phyloP scores from a whole-genome alignment of 1,284 basidiomycete genomes.

The Naganishia sp. region DNA sequence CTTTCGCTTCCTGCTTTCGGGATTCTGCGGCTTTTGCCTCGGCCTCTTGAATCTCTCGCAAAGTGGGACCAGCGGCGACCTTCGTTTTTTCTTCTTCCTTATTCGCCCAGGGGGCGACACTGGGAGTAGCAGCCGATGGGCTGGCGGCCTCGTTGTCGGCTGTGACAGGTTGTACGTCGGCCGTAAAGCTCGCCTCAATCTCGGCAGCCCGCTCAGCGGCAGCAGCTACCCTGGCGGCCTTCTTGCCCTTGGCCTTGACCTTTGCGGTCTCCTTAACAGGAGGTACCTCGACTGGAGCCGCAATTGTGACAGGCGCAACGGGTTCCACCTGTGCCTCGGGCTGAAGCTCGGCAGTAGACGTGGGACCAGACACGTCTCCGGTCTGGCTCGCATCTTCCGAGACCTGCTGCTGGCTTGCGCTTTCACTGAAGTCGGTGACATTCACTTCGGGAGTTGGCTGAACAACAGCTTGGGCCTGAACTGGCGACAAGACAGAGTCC shows the following conservation, averaged over 20 bases:
- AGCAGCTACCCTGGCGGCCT: constrained; percentile 60
- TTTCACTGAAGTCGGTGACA: not conserved
- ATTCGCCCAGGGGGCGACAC: constrained; percentile 51
- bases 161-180: constrained; percentile 6
- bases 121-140: constrained; percentile 39
- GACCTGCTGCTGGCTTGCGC: not conserved
- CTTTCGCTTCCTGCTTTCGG: constrained; percentile 64
- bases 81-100: constrained; percentile 57
- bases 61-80: constrained; percentile 61
- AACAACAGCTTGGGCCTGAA: constrained; percentile 25
- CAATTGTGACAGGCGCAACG: constrained; percentile 23
- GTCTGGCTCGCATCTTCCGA: constrained; percentile 12
- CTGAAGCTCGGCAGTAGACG: not conserved
- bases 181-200: constrained; percentile 4
- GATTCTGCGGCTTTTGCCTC: constrained; percentile 80
- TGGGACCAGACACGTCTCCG: not conserved
- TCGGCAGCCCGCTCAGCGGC: constrained; percentile 64
- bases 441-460: constrained; percentile 22
- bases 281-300: constrained; percentile 32
- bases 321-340: constrained; percentile 22
- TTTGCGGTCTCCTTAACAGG: constrained; percentile 20
- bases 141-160: constrained; percentile 29
- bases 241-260: constrained; percentile 40
- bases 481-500: constrained; percentile 27
- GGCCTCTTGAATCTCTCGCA: constrained; percentile 93